Evolutionary conservation across 2,329 filamentous ascomycete species (phyloP), one percentile per base, ranked within the genome.

Genomic region (Diaporthe vexans): DNA sequence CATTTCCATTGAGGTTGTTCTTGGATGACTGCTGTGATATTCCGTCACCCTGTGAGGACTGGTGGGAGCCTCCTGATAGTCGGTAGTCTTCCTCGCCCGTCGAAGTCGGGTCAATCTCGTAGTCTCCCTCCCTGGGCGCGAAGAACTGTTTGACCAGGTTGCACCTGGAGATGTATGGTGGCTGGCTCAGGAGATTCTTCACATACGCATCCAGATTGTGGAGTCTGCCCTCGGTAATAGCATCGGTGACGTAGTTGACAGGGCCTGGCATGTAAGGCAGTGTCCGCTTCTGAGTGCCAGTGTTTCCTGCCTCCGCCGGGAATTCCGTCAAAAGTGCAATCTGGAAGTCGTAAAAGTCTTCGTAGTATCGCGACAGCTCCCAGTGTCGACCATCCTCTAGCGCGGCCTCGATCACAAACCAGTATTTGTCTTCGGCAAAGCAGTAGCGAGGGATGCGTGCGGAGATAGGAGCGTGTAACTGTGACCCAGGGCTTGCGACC

Each of bases 301-400:
- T 94, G 80, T 97, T 97, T 71, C 97, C 97, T 51, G 97, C 96
- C 83, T 98, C 97, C 48, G 94, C 92, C 29, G 97, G 96, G 80
- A 98, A 98, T 77, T 92, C 94, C 58, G 95, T 96, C 65, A 99
- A 90, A 11, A 99, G 91, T 43, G 95, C 94, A 81, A 98, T 98
- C 82, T 99, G 97, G 83, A 98, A 96, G 83, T 98, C 97, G 85
- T 98, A 99, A 81, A 99, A 99, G 85, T 98, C 97, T 83, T 98
- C 95, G 81, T 99, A 99, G 81, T 97, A 97, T 76, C 97, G 92
- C 52, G 95, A 96, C 67, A 99, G 86, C 81, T 98, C 95, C 95
- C 95, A 98, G 81, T 94, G 93, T 61, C 94, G 90, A 63, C 95
- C 95, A 81, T 98, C 95, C 80, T 98, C 95, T 83, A 98, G 91